Evolutionary conservation across 2,329 filamentous ascomycete genomes (phyloP).

Genomic region (Microdochium nivale): DNA sequence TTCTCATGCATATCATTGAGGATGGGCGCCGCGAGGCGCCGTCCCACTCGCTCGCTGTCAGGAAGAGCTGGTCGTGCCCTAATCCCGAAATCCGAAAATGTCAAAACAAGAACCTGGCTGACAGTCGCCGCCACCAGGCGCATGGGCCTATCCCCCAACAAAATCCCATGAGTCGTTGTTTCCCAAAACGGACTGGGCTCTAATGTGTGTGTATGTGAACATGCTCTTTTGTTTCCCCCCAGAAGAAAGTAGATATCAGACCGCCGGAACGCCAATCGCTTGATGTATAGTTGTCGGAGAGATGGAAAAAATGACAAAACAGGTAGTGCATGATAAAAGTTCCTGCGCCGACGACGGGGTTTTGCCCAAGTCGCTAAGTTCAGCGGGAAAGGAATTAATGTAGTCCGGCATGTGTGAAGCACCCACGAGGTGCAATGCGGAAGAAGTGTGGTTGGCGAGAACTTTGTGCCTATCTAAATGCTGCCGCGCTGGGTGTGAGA

Average conservation of each 20-base stretch:
- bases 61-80: no score
- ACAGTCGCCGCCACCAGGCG: no score
- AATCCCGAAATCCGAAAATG: no score
- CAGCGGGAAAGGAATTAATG: neutral
- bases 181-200: no score
- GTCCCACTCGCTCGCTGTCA: no score
- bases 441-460: neutral
- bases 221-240: neutral
- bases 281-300: no score
- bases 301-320: neutral
- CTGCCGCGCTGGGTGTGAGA: conserved; percentile 35
- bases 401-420: neutral
- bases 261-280: neutral
- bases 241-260: neutral
- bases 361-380: no score
- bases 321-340: neutral
- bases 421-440: neutral
- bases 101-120: no score
- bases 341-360: neutral
- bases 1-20: no score
- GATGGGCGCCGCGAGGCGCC: no score
- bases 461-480: conserved; percentile 20
- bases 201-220: neutral
- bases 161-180: no score
- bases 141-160: no score